A percentile compares a stretch with the other conserved stretches of the same genome.
Conservation (phyloP, 1,284 basidiomycete species). For the Grifola frondosa region DNA sequence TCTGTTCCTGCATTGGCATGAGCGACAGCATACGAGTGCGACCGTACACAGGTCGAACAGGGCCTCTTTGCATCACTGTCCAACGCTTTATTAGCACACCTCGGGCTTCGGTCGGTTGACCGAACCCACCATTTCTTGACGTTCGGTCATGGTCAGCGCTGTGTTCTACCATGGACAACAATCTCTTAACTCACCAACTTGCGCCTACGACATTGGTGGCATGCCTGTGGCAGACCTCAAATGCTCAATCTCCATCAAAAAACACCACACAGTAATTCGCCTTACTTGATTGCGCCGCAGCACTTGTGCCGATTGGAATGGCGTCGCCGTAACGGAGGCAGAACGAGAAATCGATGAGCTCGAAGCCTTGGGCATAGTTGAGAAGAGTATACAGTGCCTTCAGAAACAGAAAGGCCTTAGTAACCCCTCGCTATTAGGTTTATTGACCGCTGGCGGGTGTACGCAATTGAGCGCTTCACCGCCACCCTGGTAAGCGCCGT, state of each 20-base stretch:
- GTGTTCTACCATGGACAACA: neutral
- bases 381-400: neutral
- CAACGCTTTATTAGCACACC: slow-evolving; percentile 12
- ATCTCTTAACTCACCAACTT: slow-evolving; percentile 56
- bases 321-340: slow-evolving; percentile 1
- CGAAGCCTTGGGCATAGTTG: slow-evolving; percentile 20
- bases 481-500: too few relatives aligned
- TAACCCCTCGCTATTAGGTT: too few relatives aligned
- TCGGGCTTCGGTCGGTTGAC: slow-evolving; percentile 26
- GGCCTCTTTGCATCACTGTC: slow-evolving; percentile 49
- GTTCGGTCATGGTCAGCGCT: slow-evolving; percentile 7
- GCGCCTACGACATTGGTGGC: slow-evolving; percentile 62
- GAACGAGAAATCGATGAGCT: slow-evolving; percentile 7
- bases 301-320: slow-evolving; percentile 20
- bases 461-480: too few relatives aligned
- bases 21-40: slow-evolving; percentile 58
- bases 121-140: slow-evolving; percentile 33
- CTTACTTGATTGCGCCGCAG: slow-evolving; percentile 24
- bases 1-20: slow-evolving; percentile 55
- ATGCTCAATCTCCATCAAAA: too few relatives aligned
- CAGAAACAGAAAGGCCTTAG: neutral
- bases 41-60: slow-evolving; percentile 67
- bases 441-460: too few relatives aligned
- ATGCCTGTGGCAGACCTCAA: too few relatives aligned
- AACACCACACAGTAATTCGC: neutral